Conservation (phyloP, 768 basidiomycete genomes). For the Calvatia gigantea region DNA sequence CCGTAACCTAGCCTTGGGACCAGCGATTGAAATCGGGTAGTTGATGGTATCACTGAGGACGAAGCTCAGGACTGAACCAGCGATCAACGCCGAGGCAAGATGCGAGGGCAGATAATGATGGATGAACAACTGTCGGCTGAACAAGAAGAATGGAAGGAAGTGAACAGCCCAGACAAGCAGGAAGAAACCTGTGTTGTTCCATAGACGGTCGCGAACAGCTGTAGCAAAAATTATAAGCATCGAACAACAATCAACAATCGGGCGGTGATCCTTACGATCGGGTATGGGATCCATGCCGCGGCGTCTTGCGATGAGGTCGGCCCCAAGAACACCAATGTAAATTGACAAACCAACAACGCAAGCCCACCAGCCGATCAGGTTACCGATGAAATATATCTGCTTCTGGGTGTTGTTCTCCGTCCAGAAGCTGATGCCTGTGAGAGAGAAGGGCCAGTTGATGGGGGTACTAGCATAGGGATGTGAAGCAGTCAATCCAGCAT, state of each 20-base stretch:
- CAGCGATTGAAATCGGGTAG: conserved; percentile 81
- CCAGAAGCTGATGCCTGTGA: conserved; percentile 99
- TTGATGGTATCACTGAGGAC: conserved; percentile 88
- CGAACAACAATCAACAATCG: too few relatives aligned
- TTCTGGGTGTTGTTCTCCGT: conserved; percentile 79
- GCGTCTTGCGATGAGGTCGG: conserved; percentile 85
- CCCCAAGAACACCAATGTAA: conserved; percentile 85
- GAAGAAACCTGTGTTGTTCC: conserved; percentile 97
- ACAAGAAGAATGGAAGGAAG: conserved; percentile 96
- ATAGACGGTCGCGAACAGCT: conserved; percentile 92
- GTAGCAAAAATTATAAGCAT: conserved; percentile 10
- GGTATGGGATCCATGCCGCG: conserved; percentile 84
- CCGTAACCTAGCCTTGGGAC: conserved; percentile 58
- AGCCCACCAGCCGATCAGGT: conserved; percentile 92
- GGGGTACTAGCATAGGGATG: conserved; percentile 97
- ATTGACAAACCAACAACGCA: conserved; percentile 84
- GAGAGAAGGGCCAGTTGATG: conserved; percentile 97
- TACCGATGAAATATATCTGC: conserved; percentile 97
- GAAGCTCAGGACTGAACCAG: conserved; percentile 90
- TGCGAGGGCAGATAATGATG: conserved; percentile 99
- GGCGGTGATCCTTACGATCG: conserved; percentile 58
- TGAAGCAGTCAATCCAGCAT: conserved; percentile 95
- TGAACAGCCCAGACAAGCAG: conserved; percentile 91
- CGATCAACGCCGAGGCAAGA: conserved; percentile 86
- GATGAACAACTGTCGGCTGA: conserved; percentile 94